Evolutionary conservation across 345 rosid species (phyloP).

Genomic region (Eucalyptus fibrosa): DNA sequence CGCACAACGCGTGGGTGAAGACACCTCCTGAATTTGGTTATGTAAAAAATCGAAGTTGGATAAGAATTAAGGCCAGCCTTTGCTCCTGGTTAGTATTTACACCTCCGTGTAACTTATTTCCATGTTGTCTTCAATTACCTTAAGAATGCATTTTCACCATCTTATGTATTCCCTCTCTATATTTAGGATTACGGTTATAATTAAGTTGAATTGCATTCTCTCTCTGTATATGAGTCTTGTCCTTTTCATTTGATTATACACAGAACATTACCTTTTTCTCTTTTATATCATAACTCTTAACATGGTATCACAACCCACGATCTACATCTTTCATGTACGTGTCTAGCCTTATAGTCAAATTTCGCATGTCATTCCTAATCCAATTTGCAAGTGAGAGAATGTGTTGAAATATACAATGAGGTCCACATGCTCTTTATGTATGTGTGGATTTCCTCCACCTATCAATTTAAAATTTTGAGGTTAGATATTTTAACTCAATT

Average conservation of each 20-base stretch:
- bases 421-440: neutral
- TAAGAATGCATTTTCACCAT: neutral
- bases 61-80: neutral
- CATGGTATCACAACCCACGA: neutral
- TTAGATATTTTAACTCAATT: neutral
- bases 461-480: neutral
- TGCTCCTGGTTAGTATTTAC: neutral
- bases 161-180: neutral
- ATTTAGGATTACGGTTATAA: neutral
- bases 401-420: neutral
- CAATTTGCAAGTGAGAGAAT: neutral
- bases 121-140: neutral
- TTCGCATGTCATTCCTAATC: neutral
- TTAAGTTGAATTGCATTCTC: neutral
- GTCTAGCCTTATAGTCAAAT: neutral
- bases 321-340: neutral
- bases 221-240: neutral
- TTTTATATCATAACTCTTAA: neutral
- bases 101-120: neutral
- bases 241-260: neutral
- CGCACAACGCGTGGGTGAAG: neutral
- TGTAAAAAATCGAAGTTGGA: neutral
- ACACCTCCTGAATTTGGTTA: neutral
- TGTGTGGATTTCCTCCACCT: neutral
- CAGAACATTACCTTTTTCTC: neutral